phyloP scores from a whole-genome alignment of 1,284 basidiomycete genomes.

The Boletus semigastroideus region DNA sequence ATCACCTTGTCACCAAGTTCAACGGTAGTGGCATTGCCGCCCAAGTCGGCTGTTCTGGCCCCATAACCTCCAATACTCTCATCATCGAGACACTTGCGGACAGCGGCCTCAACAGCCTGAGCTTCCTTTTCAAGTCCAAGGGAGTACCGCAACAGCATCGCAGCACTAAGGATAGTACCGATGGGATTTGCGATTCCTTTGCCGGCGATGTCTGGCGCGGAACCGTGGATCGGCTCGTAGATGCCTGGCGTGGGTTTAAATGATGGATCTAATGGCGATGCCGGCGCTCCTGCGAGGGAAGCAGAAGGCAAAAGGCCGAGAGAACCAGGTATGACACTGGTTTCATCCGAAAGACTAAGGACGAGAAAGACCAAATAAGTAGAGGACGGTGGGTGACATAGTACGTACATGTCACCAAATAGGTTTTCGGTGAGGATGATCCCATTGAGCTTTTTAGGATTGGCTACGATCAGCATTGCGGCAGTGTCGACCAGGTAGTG shows the following conservation, averaged over 20 bases:
- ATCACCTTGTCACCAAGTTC: conserved; percentile 88
- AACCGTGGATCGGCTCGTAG: conserved; percentile 96
- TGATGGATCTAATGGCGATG: conserved; percentile 60
- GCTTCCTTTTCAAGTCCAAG: conserved; percentile 86
- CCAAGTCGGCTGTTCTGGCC: conserved; percentile 85
- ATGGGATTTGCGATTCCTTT: conserved; percentile 96
- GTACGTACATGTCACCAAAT: conserved; percentile 90
- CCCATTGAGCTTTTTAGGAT: conserved; percentile 93
- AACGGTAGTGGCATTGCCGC: conserved; percentile 72
- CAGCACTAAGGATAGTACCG: conserved; percentile 95
- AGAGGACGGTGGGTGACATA: conserved; percentile 9
- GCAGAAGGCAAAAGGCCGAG: conserved; percentile 96
- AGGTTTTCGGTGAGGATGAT: conserved; percentile 94
- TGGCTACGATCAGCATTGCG: conserved; percentile 94
- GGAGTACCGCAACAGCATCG: conserved; percentile 94
- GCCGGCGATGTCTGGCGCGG: conserved; percentile 95
- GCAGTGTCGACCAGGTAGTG: conserved; percentile 96
- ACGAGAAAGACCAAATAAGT: conserved; percentile 7
- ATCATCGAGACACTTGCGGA: conserved; percentile 85
- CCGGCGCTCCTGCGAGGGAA: conserved; percentile 90
- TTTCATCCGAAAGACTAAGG: conserved; percentile 88
- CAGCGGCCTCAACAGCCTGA: conserved; percentile 83
- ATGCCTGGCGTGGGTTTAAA: conserved; percentile 81
- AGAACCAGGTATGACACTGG: conserved; percentile 96
- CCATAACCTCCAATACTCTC: conserved; percentile 73